Conservation (phyloP, 106 monocot species). For the Platanthera guangdongensis region DNA sequence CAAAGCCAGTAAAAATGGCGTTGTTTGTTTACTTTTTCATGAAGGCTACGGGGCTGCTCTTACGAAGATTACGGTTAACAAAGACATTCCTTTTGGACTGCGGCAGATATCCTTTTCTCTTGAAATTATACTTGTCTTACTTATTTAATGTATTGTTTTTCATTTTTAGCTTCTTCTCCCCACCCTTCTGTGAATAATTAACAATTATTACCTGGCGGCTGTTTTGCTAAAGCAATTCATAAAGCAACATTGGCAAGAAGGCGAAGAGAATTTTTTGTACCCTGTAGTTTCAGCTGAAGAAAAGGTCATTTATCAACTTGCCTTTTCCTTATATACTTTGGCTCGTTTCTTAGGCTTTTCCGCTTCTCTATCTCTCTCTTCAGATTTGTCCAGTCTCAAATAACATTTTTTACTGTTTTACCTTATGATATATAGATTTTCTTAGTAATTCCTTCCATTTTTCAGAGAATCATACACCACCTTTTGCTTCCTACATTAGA, state of each 20-base stretch:
- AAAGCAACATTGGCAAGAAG: slow-evolving; percentile 95
- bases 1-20: background rate
- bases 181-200: slow-evolving; percentile 20
- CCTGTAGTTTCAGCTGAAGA: slow-evolving; percentile 71
- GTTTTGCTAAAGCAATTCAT: slow-evolving; percentile 93
- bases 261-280: slow-evolving; percentile 66
- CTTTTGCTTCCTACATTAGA: slow-evolving; percentile 65
- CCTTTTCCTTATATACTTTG: too few relatives aligned
- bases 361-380: too few relatives aligned
- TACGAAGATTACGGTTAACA: slow-evolving; percentile 59
- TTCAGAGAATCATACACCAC: slow-evolving; percentile 59
- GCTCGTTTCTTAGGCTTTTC: too few relatives aligned
- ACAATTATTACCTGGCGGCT: slow-evolving; percentile 69
- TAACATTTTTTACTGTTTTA: background rate
- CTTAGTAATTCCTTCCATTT: slow-evolving; percentile 2
- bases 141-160: background rate
- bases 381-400: background rate
- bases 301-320: slow-evolving; percentile 38
- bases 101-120: slow-evolving; percentile 87
- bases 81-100: slow-evolving; percentile 69
- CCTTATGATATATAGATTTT: background rate
- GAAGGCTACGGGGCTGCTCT: slow-evolving; percentile 86
- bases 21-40: background rate
- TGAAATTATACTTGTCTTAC: background rate
- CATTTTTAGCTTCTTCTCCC: background rate